Evolutionary conservation across 169 alveolate genomes (phyloP).

Genomic region (Besnoitia besnoiti): DNA sequence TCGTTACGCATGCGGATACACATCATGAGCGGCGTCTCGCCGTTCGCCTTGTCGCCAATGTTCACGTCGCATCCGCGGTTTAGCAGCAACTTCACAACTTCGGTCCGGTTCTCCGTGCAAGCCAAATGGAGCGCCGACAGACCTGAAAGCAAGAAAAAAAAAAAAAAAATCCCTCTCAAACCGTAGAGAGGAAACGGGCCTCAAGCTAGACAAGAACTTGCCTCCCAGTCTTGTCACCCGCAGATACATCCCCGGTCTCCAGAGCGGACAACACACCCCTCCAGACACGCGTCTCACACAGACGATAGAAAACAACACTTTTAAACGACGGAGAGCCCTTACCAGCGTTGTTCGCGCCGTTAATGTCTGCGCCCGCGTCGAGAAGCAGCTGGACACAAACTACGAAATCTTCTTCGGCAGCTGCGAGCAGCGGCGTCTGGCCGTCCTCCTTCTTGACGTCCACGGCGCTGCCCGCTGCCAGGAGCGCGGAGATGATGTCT

Average conservation of each 20-base stretch:
- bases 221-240: neutral
- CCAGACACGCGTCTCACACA: too few relatives aligned
- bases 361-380: conserved; percentile 68
- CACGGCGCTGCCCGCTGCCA: conserved; percentile 59
- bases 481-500: conserved; percentile 49
- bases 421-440: conserved; percentile 81
- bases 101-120: conserved; percentile 67
- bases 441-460: conserved; percentile 63
- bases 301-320: too few relatives aligned
- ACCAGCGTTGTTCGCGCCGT: conserved; percentile 59
- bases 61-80: conserved; percentile 75
- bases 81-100: conserved; percentile 60
- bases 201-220: too few relatives aligned
- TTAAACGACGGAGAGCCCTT: neutral
- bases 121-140: conserved; percentile 70
- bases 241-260: too few relatives aligned
- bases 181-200: too few relatives aligned
- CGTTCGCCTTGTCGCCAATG: conserved; percentile 77
- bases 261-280: too few relatives aligned
- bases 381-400: conserved; percentile 73
- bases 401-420: conserved; percentile 83
- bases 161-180: neutral
- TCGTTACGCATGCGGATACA: conserved; percentile 85
- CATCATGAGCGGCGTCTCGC: conserved; percentile 87
- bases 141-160: conserved; percentile 9